Conservation (phyloP, 2,329 filamentous ascomycete genomes). For the Dactylellina drechsleri region DNA sequence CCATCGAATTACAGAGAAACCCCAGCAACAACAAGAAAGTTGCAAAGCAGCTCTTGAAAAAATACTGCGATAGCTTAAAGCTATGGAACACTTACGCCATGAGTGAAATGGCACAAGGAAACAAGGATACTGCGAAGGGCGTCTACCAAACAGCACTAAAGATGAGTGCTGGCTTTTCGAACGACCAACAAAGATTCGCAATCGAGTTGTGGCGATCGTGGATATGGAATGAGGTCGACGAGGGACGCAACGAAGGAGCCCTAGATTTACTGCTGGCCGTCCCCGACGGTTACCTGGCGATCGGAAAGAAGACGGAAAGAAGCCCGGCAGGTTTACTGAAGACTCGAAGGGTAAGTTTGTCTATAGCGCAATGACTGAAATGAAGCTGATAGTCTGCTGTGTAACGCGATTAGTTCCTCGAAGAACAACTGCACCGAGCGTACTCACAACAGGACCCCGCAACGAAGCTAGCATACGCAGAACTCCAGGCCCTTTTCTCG, state of each 20-base stretch:
- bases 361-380: slow-evolving; percentile 42
- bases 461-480: slow-evolving; percentile 56
- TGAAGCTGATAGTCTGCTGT: slow-evolving; percentile 66
- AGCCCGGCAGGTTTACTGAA: slow-evolving; percentile 61
- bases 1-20: slow-evolving; percentile 33
- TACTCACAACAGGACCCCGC: slow-evolving; percentile 58
- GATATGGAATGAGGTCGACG: slow-evolving; percentile 69
- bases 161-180: slow-evolving; percentile 65
- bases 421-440: slow-evolving; percentile 54
- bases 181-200: slow-evolving; percentile 60
- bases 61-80: slow-evolving; percentile 70
- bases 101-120: slow-evolving; percentile 72
- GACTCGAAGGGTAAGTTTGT: slow-evolving; percentile 61
- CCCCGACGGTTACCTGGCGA: slow-evolving; percentile 36
- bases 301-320: slow-evolving; percentile 54
- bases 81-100: slow-evolving; percentile 84
- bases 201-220: slow-evolving; percentile 70
- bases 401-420: slow-evolving; percentile 51
- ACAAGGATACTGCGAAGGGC: slow-evolving; percentile 69
- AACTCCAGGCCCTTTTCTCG: slow-evolving; percentile 53
- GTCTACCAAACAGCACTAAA: slow-evolving; percentile 76
- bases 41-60: slow-evolving; percentile 79
- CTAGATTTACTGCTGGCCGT: slow-evolving; percentile 46
- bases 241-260: slow-evolving; percentile 52
- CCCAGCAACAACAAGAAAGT: slow-evolving; percentile 70